Evolutionary conservation across 129 eudicot genomes (phyloP), one percentile per base, ranked within the genome.

Genomic region (Dittrichia graveolens): DNA sequence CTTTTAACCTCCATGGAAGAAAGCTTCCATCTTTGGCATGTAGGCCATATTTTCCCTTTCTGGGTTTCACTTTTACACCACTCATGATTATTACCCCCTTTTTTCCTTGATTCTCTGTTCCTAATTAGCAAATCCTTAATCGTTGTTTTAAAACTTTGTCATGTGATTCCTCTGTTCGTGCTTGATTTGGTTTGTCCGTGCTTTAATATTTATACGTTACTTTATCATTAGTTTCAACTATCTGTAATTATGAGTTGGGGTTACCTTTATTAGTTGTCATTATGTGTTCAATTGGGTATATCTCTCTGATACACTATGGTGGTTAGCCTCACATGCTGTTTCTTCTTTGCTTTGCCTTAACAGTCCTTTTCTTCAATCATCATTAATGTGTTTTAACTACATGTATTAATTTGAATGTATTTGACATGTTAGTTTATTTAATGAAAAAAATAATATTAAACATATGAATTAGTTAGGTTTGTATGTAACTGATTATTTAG

Each of bases 81-180:
- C 38, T 82, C 61, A 55, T 76, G 42, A 72, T 81, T 62, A 55
- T 45, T 59, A 59, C 41, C 37, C 59, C 59, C 66, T 50, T 31
- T 42, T 2, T 10, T 50, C 0, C 18, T 31, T 58, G 37, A 9
- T 60, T 44, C 61, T 61, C 37, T 64, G 73, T 35, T 38, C 47
- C 24, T 34, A 18, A 15, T 24, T 45, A 54, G 40, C 46, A 56
- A 8, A 31, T 75, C 57, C 57, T 74, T 80, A 56, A 61, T 65
- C 47, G 65, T 56, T 78, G 43, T 47, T 77, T 76, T 56, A 65
- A 37, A 69, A 62, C 9, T 71, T 65, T 59, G 55, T 67, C 88
- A 84, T 77, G 85, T 74, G 85, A 73, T 73, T 67, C 70, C 57
- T 72, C 90, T 73, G 80, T 58, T 78, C 72, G 35, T 58, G 47